Base-by-base conservation (phyloP, 768 basidiomycete species). In the Lentinus tigrinus region DNA sequence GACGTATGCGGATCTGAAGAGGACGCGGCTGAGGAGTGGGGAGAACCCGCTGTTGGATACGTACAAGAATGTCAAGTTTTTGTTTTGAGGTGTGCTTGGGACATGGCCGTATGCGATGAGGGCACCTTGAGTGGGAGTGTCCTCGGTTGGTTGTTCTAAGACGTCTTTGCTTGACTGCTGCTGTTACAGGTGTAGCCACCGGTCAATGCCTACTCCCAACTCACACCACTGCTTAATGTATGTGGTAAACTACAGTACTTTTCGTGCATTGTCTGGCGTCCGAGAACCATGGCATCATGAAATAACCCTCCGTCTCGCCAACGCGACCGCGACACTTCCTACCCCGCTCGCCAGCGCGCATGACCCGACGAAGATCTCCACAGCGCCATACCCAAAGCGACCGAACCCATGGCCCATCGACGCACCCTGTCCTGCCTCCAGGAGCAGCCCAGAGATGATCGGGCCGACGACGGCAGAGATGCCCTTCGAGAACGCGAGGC, bases 1-100 rank as follows among this genome's bases (percentile, higher is more conserved):
- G 67, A 87, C 88, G 47, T 98, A 93, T 69, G 94, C 85, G 38
- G 86, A 93, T 59, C 67, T 93, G 34, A 76, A 75, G 58, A 78
- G 75, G 70, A 97, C 96, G 21, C 79, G 78, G 44, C 73, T 94
- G 53, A 77, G 75, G 60, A 95, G 83, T 69, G 93, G 95, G 50
- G 91, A 91, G 73, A 95, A 95, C 70, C 92, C 95, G 7, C 79
- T 97, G 80, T 67, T 95, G 55, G 85, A 88, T 64, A 95, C 88
- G 72, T 98, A 97, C 72, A 83, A 89, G 73, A 97, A 97, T 75
- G 95, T 95, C 60, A 94, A 95, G 72, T 87, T 97, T 69, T 77
- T 96, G 67, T 96, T 96, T 65, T 96, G 64, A 79, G 28, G 7
- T n/a, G 39, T 17, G 38, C 28, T 16, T 28, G 26, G 24, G 37